Conservation (phyloP, 306 rosid species). For the Acmispon strigosus region DNA sequence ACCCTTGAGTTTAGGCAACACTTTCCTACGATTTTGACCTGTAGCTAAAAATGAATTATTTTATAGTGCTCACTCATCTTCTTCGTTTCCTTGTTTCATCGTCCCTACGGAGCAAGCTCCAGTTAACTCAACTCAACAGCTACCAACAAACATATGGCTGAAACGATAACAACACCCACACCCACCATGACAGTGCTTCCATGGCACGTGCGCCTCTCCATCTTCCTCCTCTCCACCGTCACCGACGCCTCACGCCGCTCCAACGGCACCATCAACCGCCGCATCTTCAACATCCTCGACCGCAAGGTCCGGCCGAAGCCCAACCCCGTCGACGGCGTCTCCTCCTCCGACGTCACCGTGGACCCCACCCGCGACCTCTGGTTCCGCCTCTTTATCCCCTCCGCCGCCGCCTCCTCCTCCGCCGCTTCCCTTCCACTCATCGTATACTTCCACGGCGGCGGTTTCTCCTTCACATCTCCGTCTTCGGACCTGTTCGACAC, state of each 20-base stretch:
- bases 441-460: constrained; percentile 38
- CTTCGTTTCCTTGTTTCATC: no score
- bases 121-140: background rate
- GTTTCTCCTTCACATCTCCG: constrained; percentile 43
- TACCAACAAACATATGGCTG: background rate
- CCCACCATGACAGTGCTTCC: constrained; percentile 20
- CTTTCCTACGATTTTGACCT: no score
- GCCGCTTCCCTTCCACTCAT: background rate
- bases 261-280: constrained; percentile 57
- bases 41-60: no score
- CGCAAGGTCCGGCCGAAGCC: constrained; percentile 18
- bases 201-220: constrained; percentile 34
- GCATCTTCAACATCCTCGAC: constrained; percentile 38
- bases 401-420: background rate
- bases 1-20: no score
- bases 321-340: constrained; percentile 35
- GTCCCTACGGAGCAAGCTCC: no score
- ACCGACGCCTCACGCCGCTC: constrained; percentile 27
- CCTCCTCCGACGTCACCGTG: constrained; percentile 42
- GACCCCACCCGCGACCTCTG: constrained; percentile 51
- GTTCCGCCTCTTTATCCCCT: constrained; percentile 53
- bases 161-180: background rate
- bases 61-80: no score
- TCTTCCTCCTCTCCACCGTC: background rate
- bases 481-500: constrained; percentile 27